Conservation (phyloP, 805 yeast genomes). For the Pichia nakasei region DNA sequence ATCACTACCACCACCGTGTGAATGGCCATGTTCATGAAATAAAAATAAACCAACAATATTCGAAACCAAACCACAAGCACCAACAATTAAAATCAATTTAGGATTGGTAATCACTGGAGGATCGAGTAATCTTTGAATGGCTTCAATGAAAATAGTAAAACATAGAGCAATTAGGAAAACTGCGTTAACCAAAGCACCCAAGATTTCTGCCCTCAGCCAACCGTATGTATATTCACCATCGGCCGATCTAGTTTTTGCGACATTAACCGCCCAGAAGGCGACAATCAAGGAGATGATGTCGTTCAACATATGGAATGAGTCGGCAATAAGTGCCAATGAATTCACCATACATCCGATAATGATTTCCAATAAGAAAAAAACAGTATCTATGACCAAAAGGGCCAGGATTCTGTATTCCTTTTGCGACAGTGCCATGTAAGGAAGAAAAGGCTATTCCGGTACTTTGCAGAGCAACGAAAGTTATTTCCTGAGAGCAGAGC, state of each 20-base stretch:
- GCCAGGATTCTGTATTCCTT: constrained; percentile 69
- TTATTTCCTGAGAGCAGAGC: too few relatives aligned
- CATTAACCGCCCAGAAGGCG: constrained; percentile 94
- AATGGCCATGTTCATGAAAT: constrained; percentile 81
- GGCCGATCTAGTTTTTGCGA: constrained; percentile 71
- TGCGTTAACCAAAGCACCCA: constrained; percentile 91
- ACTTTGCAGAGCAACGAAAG: too few relatives aligned
- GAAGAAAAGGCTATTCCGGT: too few relatives aligned
- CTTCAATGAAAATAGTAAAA: constrained; percentile 86
- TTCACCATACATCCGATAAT: constrained; percentile 85
- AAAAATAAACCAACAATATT: constrained; percentile 76
- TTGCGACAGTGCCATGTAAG: constrained; percentile 18
- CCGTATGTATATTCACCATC: constrained; percentile 92
- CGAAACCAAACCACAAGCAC: constrained; percentile 72
- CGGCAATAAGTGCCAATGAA: constrained; percentile 90
- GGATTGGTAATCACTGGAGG: constrained; percentile 80
- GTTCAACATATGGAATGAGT: constrained; percentile 95
- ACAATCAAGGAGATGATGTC: constrained; percentile 84
- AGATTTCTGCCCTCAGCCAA: constrained; percentile 94
- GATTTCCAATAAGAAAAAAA: constrained; percentile 79
- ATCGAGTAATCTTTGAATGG: constrained; percentile 76
- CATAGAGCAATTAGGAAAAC: constrained; percentile 89
- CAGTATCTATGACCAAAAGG: constrained; percentile 65
- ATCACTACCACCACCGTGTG: constrained; percentile 30
- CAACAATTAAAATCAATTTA: constrained; percentile 72